Conservation (phyloP, 345 rosid genomes). For the Bruguiera sexangula region DNA sequence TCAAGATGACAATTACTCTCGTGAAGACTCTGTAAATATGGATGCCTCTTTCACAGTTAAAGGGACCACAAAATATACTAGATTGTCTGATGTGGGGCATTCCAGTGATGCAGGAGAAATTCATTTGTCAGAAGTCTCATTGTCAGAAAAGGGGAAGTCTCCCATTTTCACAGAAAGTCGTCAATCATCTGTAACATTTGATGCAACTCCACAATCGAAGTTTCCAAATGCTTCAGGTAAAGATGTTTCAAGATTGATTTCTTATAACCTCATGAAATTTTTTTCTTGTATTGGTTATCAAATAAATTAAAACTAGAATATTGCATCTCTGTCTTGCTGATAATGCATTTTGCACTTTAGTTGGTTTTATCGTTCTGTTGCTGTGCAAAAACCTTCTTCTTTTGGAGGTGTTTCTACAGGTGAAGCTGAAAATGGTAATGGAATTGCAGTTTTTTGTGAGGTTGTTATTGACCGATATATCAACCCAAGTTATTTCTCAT, state of each 20-base stretch:
- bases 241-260: constrained; percentile 5
- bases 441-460: background rate
- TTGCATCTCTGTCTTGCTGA: background rate
- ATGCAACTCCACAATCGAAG: constrained; percentile 40
- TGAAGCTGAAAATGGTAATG: constrained; percentile 2
- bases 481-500: background rate
- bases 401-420: background rate
- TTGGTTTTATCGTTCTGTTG: background rate
- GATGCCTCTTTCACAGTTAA: constrained; percentile 14
- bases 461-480: background rate
- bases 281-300: background rate
- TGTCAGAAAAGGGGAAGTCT: constrained; percentile 18
- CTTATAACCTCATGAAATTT: background rate
- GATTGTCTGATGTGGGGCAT: constrained; percentile 25
- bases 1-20: constrained; percentile 19
- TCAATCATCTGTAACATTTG: constrained; percentile 32
- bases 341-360: background rate
- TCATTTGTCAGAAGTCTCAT: constrained; percentile 21
- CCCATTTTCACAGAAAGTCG: constrained; percentile 27
- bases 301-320: background rate
- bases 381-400: background rate
- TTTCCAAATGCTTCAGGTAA: constrained; percentile 43
- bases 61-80: constrained; percentile 26
- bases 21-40: constrained; percentile 10
- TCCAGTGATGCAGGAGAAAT: constrained; percentile 25